Evolutionary conservation across 2,329 filamentous ascomycete species (phyloP).

Genomic region (Trichoderma pleuroti): DNA sequence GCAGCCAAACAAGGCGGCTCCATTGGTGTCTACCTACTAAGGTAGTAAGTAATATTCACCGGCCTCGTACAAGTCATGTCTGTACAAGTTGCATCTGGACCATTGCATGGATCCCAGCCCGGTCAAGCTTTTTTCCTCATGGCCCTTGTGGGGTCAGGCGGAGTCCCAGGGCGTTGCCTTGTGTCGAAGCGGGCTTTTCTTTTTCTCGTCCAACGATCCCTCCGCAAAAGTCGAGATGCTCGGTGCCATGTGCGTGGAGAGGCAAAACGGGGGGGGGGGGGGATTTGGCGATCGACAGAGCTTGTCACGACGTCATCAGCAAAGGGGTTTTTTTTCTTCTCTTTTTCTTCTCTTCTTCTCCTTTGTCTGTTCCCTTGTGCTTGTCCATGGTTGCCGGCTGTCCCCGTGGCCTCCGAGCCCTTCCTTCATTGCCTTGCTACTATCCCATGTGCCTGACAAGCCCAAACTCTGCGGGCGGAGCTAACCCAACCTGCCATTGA

Average conservation of each 20-base stretch:
- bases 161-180: conserved; percentile 18
- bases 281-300: conserved; percentile 13
- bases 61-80: neutral
- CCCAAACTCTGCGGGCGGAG: neutral
- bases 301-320: neutral
- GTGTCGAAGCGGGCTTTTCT: no score
- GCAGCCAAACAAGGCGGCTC: neutral
- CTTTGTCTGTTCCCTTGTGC: neutral
- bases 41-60: no score
- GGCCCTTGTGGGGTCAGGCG: conserved; percentile 12
- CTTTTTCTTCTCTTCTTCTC: no score
- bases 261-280: neutral
- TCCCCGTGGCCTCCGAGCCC: neutral
- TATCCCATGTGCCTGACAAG: neutral
- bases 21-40: neutral
- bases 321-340: neutral
- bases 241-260: conserved; percentile 6
- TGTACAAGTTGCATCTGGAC: no score
- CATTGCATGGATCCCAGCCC: no score
- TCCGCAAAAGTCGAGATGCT: conserved; percentile 19
- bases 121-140: neutral
- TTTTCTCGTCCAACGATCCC: no score
- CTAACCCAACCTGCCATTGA: neutral
- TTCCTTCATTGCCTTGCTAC: no score
- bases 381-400: no score